Percentiles rank a stretch among this genome's conserved stretches.
These are phyloP conservation scores for Musa balbisiana DNA, from an alignment of 202 grass and related monocot genomes.

Conservation along the genomic window DNA sequence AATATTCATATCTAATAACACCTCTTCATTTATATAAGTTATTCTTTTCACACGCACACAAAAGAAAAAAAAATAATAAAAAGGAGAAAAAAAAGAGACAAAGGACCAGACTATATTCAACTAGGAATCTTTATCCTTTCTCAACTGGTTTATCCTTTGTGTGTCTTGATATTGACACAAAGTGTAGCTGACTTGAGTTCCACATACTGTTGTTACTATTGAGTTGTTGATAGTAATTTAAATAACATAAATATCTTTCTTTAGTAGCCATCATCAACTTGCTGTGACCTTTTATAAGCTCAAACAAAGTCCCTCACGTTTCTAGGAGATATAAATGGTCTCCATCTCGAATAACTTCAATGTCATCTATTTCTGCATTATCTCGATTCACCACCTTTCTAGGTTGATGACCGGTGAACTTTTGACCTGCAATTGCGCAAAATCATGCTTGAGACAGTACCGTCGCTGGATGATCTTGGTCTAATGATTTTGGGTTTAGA, in stretches of 20 bases:
- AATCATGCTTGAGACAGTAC: neutral
- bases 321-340: slow-evolving; percentile 53
- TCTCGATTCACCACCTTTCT: slow-evolving; percentile 43
- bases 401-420: slow-evolving; percentile 43
- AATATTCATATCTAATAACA: neutral
- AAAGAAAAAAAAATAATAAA: neutral
- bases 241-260: neutral
- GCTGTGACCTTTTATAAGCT: neutral
- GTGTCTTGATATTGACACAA: too few relatives aligned
- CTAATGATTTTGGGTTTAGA: neutral
- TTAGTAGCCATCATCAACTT: neutral
- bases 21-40: too few relatives aligned
- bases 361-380: slow-evolving; percentile 62
- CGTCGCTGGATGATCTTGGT: neutral
- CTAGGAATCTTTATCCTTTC: neutral
- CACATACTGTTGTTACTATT: neutral
- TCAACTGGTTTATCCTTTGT: neutral
- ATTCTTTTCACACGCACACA: too few relatives aligned
- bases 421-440: slow-evolving; percentile 37
- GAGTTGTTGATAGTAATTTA: neutral
- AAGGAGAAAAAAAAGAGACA: neutral
- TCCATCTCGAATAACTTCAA: slow-evolving; percentile 49
- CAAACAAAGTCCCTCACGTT: slow-evolving; percentile 24
- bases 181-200: neutral
- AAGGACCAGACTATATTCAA: too few relatives aligned